These are phyloP conservation scores for Carex pumila DNA, from an alignment of 176 grass and related monocot species.

Conservation along the genomic window DNA sequence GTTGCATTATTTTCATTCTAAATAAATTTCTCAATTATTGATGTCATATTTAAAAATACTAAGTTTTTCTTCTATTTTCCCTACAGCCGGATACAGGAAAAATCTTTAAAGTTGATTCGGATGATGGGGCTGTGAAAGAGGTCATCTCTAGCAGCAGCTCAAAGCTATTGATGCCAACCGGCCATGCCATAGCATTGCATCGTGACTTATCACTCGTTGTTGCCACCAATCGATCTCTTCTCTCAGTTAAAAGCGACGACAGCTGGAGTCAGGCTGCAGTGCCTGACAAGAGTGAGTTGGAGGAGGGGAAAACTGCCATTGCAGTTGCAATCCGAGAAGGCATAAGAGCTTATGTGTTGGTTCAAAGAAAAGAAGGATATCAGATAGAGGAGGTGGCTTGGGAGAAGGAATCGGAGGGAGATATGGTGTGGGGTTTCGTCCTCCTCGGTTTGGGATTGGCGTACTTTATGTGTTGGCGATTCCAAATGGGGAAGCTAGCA, in stretches of 20 bases:
- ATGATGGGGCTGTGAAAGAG: conserved; percentile 34
- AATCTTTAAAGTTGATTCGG: conserved; percentile 62
- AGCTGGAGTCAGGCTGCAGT: conserved; percentile 50
- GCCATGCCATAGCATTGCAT: conserved; percentile 36
- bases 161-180: conserved; percentile 14
- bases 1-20: neutral
- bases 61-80: neutral
- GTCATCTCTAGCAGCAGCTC: conserved; percentile 18
- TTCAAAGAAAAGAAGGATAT: conserved; percentile 34
- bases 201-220: conserved; percentile 41
- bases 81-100: conserved; percentile 31
- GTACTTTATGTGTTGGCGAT: conserved; percentile 84
- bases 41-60: neutral
- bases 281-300: conserved; percentile 20
- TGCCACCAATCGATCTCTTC: conserved; percentile 21
- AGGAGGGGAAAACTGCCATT: conserved; percentile 6
- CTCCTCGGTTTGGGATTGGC: conserved; percentile 51
- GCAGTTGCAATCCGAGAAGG: conserved; percentile 56
- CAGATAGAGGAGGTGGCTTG: conserved; percentile 77
- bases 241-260: conserved; percentile 47
- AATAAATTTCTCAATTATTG: neutral
- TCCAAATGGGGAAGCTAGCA: conserved; percentile 72
- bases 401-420: conserved; percentile 52
- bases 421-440: conserved; percentile 53
- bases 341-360: conserved; percentile 49